Percentiles rank a stretch among this genome's conserved stretches.
Conservation (phyloP, 2,329 filamentous ascomycete genomes). For the Chaetoscypha palmicola region DNA sequence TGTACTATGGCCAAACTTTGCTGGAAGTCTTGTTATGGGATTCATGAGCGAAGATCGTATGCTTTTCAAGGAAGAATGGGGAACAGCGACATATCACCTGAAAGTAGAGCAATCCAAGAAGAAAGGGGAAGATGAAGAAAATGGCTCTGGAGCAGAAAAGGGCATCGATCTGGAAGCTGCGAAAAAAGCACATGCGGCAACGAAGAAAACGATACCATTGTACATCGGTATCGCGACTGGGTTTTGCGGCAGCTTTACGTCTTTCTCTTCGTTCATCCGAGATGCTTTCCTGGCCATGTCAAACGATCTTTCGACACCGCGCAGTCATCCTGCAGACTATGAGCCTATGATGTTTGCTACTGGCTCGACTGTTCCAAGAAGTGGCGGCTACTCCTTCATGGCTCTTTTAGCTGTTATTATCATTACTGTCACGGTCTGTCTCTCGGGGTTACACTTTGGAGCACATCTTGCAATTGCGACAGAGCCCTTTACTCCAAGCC, state of each 20-base stretch:
- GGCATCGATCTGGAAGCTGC: conserved; percentile 37
- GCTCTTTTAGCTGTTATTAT: conserved; percentile 71
- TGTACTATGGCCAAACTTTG: conserved; percentile 82
- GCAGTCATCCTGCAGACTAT: conserved; percentile 33
- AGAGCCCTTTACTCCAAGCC: conserved; percentile 49
- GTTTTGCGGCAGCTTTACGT: conserved; percentile 85
- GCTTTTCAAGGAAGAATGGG: conserved; percentile 66
- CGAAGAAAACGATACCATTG: conserved; percentile 80
- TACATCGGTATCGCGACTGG: conserved; percentile 83
- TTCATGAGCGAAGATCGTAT: conserved; percentile 74
- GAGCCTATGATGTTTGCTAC: conserved; percentile 28
- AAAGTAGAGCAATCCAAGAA: conserved; percentile 31
- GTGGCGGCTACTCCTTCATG: conserved; percentile 75
- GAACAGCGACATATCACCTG: conserved; percentile 36
- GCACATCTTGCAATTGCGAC: conserved; percentile 65
- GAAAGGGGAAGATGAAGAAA: conserved; percentile 35
- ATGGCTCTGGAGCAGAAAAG: conserved; percentile 18
- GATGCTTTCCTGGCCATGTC: conserved; percentile 74
- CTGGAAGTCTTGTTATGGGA: conserved; percentile 75
- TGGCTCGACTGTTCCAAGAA: conserved; percentile 41
- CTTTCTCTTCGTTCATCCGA: conserved; percentile 78
- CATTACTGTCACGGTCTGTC: conserved; percentile 61
- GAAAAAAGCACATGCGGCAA: conserved; percentile 51
- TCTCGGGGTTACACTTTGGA: conserved; percentile 64
- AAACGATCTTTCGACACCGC: conserved; percentile 58